These are phyloP conservation scores for Malus domestica DNA, from an alignment of 306 rosid species.

Conservation along the genomic window ASM211411v1 NC_041798.1:32639001-32639500, in stretches of 20 bases:
- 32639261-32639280: too few species aligned
- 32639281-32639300: background rate
- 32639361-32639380: background rate
- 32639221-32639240: too few species aligned
- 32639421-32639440: background rate
- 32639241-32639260: too few species aligned
- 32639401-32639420: background rate
- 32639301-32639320: background rate
- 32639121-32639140: too few species aligned
- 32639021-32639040: background rate
- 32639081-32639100: background rate
- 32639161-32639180: too few species aligned
- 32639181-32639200: too few species aligned
- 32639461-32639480: background rate
- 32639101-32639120: background rate
- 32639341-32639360: background rate
- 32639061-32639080: background rate
- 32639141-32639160: too few species aligned
- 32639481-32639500: background rate
- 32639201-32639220: too few species aligned
- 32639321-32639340: too few species aligned
- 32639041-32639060: background rate
- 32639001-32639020: background rate
- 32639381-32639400: background rate
- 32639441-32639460: background rate